Evolutionary conservation across 768 basidiomycete genomes (phyloP), one percentile per base, ranked within the genome.

Genomic region (Podaxis sp.): DNA sequence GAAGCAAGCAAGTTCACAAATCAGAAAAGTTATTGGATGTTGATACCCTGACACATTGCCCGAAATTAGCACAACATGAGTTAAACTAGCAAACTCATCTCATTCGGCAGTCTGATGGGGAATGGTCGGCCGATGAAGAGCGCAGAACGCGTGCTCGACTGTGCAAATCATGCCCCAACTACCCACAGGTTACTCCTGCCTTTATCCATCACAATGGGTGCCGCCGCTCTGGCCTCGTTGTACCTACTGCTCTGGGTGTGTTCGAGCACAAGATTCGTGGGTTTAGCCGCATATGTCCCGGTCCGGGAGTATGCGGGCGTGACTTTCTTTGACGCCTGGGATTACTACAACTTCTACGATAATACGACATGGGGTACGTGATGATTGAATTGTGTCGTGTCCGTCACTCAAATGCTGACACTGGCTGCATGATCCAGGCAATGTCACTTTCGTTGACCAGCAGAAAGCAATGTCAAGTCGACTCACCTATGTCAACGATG

Each of bases 401-500:
- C 52, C 37, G 36, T 28, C 57, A 28, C 18, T 27, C 27, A n/a
- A 9, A 54, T 47, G 18, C 46, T 58, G 62, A 59, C 62, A 46
- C 27, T 7, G 18, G 47, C 32, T 37, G 51, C 18, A 59, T 40
- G 46, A 57, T 28, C 65, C 63, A 87, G 89, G 88, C 40, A 84
- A 89, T 65, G 86, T 84, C 16, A 82, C 82, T 44, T 90, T 81
- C 76, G 74, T 86, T 16, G 78, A 80, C 64, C 68, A 74, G 56
- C 70, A 74, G 1, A 73, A 75, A 21, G 87, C 87, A 0, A 70
- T 72, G 10, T 68, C 75, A 5, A 75, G 82, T 62, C 67, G 76
- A 1, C 75, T 92, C 18, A 83, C 85, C 4, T 90, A 81, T 65
- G 69, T 89, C 64, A 86, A 88, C 63, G 66, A 66, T 46, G 78